Conservation (phyloP, 345 rosid species). For the Lepidium aucheri region DNA sequence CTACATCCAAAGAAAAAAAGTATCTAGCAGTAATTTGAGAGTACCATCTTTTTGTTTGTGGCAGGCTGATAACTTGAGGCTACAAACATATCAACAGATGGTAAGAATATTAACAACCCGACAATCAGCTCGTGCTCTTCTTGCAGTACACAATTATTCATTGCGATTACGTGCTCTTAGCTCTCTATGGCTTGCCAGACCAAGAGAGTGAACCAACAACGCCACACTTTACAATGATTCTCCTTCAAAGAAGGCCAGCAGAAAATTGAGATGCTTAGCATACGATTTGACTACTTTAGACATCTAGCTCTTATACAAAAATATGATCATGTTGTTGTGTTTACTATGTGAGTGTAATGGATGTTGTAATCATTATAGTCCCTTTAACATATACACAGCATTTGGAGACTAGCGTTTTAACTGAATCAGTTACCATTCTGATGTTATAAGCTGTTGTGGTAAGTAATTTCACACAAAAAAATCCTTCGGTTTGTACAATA, state of each 20-base stretch:
- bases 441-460: neutral
- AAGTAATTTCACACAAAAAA: neutral
- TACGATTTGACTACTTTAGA: conserved; percentile 10
- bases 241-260: conserved; percentile 18
- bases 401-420: neutral
- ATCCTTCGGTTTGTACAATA: neutral
- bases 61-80: conserved; percentile 93
- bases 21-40: neutral
- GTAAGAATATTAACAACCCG: conserved; percentile 71
- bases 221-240: neutral
- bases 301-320: conserved; percentile 8
- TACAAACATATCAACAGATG: conserved; percentile 88
- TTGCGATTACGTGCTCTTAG: conserved; percentile 90
- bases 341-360: neutral
- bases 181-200: conserved; percentile 95
- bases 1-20: neutral
- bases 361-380: neutral
- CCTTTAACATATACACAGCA: neutral
- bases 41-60: neutral
- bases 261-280: conserved; percentile 6
- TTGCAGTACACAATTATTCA: conserved; percentile 80
- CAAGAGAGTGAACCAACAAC: conserved; percentile 54
- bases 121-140: conserved; percentile 90
- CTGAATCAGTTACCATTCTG: neutral
- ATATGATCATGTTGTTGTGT: conserved; percentile 8